Evolutionary conservation across 2,329 filamentous ascomycete species (phyloP).

Genomic region (Tricladium varicosporioides): DNA sequence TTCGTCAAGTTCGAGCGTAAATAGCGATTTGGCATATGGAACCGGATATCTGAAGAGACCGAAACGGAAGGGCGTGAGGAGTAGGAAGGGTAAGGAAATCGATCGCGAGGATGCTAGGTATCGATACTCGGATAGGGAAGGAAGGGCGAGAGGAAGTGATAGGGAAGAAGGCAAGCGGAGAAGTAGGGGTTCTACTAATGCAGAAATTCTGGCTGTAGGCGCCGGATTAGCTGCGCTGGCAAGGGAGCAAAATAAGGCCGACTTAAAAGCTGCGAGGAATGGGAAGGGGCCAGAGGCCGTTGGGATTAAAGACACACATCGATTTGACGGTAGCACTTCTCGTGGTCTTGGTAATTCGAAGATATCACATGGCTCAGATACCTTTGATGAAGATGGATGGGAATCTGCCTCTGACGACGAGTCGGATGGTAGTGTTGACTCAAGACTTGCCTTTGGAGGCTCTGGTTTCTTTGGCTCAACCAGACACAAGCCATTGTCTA

Average conservation of each 20-base stretch:
- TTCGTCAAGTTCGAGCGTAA: conserved; percentile 65
- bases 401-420: conserved; percentile 56
- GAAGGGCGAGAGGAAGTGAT: conserved; percentile 12
- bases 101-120: conserved; percentile 27
- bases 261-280: conserved; percentile 34
- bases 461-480: conserved; percentile 36
- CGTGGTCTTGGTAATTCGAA: conserved; percentile 29
- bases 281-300: conserved; percentile 19
- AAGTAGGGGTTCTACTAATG: conserved; percentile 37
- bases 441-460: conserved; percentile 58
- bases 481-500: conserved; percentile 30
- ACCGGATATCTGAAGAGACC: conserved; percentile 46
- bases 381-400: conserved; percentile 52
- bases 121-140: conserved; percentile 10
- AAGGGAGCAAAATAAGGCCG: conserved; percentile 36
- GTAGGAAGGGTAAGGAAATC: conserved; percentile 28
- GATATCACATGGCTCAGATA: conserved; percentile 31
- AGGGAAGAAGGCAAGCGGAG: conserved; percentile 3
- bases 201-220: conserved; percentile 46
- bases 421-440: conserved; percentile 49
- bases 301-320: conserved; percentile 10
- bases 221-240: conserved; percentile 46
- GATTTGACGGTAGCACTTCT: conserved; percentile 2
- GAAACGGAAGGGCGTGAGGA: conserved; percentile 27
- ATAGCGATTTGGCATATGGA: conserved; percentile 68